A percentile compares a stretch with the other conserved stretches of the same genome.
Evolutionary conservation across 2,329 filamentous ascomycete genomes (phyloP).

Genomic region (Fusarium agapanthi): DNA sequence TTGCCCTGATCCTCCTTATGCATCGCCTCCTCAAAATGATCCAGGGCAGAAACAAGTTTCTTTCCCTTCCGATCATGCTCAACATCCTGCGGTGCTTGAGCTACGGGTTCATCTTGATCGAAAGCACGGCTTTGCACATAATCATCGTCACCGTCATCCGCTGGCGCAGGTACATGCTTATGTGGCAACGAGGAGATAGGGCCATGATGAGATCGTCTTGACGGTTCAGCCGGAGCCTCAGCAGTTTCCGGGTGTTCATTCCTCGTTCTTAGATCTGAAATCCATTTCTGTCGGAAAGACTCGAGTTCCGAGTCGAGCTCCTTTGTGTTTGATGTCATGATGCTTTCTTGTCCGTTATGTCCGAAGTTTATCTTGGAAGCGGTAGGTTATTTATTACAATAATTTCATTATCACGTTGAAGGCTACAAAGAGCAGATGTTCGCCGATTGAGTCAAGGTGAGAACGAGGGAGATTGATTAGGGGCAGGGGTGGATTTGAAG

Average conservation of each 20-base stretch:
- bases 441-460: slow-evolving; percentile 32
- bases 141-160: slow-evolving; percentile 49
- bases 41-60: slow-evolving; percentile 79
- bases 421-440: neutral
- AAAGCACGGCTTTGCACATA: slow-evolving; percentile 47
- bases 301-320: slow-evolving; percentile 77
- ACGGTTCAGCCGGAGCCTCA: slow-evolving; percentile 16
- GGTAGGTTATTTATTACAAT: slow-evolving; percentile 15
- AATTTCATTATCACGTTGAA: slow-evolving; percentile 34
- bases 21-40: slow-evolving; percentile 92
- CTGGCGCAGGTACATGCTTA: slow-evolving; percentile 14
- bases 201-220: slow-evolving; percentile 22
- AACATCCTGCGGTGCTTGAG: neutral
- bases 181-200: slow-evolving; percentile 35
- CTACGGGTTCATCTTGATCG: slow-evolving; percentile 38
- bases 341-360: slow-evolving; percentile 21
- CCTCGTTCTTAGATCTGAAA: slow-evolving; percentile 73
- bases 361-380: neutral
- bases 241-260: slow-evolving; percentile 37
- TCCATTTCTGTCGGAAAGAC: slow-evolving; percentile 86
- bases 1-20: slow-evolving; percentile 87
- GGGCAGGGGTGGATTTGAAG: neutral
- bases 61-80: slow-evolving; percentile 28
- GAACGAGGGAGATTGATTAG: neutral
- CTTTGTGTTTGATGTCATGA: slow-evolving; percentile 41